Percentiles rank a stretch among this genome's conserved stretches.
These are phyloP conservation scores for Pichia terricola DNA, from an alignment of 1,139 yeast species.

Conservation along the genomic window DNA sequence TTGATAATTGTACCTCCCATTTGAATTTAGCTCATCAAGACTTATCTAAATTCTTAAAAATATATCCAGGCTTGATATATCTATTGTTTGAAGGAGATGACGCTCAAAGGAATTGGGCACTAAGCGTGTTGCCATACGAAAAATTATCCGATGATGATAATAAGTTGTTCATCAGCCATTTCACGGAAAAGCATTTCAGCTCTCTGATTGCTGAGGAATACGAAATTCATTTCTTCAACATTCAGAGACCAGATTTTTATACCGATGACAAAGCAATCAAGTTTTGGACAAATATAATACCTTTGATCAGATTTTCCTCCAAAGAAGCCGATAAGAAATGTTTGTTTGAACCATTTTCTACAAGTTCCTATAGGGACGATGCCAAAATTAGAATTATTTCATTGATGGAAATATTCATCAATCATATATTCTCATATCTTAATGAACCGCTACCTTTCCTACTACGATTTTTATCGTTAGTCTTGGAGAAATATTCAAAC, in stretches of 20 bases:
- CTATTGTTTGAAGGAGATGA: slow-evolving; percentile 44
- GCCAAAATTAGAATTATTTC: slow-evolving; percentile 32
- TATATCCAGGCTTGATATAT: slow-evolving; percentile 42
- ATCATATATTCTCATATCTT: slow-evolving; percentile 41
- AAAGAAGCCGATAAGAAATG: slow-evolving; percentile 30
- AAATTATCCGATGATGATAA: not conserved
- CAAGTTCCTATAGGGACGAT: slow-evolving; percentile 11
- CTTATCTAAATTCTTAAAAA: slow-evolving; percentile 13
- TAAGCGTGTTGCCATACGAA: slow-evolving; percentile 23
- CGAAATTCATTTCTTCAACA: slow-evolving; percentile 37
- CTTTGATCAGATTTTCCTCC: slow-evolving; percentile 34
- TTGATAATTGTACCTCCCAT: slow-evolving; percentile 13
- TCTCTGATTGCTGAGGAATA: slow-evolving; percentile 44
- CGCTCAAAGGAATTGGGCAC: slow-evolving; percentile 39
- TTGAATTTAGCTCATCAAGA: slow-evolving; percentile 9
- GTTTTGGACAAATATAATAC: slow-evolving; percentile 45
- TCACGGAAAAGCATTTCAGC: slow-evolving; percentile 19
- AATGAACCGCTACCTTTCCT: slow-evolving; percentile 46
- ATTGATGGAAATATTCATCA: slow-evolving; percentile 37
- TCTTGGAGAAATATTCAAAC: slow-evolving; percentile 31
- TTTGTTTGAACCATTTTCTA: slow-evolving; percentile 23
- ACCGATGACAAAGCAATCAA: slow-evolving; percentile 32
- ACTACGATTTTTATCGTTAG: slow-evolving; percentile 35
- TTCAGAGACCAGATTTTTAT: slow-evolving; percentile 45
- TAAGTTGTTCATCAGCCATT: not conserved